Evolutionary conservation across 208 protist species (phyloP).

Genomic region (Crithidia bombi): DNA sequence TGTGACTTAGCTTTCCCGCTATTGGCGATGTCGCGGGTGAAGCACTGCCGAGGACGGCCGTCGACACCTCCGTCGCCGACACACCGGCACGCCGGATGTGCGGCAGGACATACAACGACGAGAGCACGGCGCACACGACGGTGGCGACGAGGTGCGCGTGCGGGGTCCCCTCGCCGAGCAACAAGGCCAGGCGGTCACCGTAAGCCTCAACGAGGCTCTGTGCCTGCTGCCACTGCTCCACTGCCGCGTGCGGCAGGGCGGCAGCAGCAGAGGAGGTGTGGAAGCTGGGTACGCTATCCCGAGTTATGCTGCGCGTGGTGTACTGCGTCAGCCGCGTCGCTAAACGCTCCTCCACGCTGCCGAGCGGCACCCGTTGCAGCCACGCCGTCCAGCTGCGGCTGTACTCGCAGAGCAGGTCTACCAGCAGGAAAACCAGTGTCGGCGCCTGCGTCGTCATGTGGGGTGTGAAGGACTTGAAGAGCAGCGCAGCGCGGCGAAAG

Average conservation of each 20-base stretch:
- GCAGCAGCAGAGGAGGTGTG: neutral
- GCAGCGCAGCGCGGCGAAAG: slow-evolving; percentile 66
- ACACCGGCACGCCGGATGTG: slow-evolving; percentile 22
- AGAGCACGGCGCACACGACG: slow-evolving; percentile 50
- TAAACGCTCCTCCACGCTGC: slow-evolving; percentile 16
- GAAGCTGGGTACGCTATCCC: neutral
- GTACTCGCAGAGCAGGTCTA: slow-evolving; percentile 31
- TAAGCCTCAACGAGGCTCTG: slow-evolving; percentile 29
- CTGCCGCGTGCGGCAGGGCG: too few species aligned
- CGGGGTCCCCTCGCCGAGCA: slow-evolving; percentile 53
- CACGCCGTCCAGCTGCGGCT: slow-evolving; percentile 20
- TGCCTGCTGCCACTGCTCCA: slow-evolving; percentile 18
- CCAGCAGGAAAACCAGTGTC: slow-evolving; percentile 29
- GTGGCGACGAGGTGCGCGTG: slow-evolving; percentile 61
- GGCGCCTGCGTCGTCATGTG: slow-evolving; percentile 70
- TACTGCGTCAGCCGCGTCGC: slow-evolving; percentile 15
- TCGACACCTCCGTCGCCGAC: slow-evolving; percentile 2
- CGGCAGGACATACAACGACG: slow-evolving; percentile 54
- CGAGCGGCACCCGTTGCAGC: slow-evolving; percentile 10
- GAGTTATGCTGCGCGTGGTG: slow-evolving; percentile 14
- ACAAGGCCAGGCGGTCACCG: slow-evolving; percentile 32
- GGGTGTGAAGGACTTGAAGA: slow-evolving; percentile 71
- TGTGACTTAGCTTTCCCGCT: neutral
- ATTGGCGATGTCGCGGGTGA: neutral
- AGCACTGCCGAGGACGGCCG: neutral